phyloP scores from a whole-genome alignment of 257 asterid species.

The Handroanthus guayacan region DNA sequence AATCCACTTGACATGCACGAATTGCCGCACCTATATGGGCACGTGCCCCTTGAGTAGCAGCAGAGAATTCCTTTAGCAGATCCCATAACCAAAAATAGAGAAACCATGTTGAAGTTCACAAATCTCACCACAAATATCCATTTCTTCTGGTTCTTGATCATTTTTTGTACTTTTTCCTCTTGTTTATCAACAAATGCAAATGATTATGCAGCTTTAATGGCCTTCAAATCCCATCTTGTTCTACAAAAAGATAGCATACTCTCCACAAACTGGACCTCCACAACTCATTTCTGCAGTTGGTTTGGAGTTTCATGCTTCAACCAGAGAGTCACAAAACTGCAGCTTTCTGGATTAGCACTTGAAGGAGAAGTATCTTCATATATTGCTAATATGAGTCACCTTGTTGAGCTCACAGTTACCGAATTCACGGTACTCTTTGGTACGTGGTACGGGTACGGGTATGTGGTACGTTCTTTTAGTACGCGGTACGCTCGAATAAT shows the following conservation, averaged over 20 bases:
- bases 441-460: too few relatives aligned
- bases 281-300: constrained; percentile 48
- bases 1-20: too few relatives aligned
- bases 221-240: constrained; percentile 44
- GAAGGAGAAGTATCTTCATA: constrained; percentile 34
- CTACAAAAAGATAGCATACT: constrained; percentile 33
- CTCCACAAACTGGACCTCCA: constrained; percentile 49
- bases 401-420: too few relatives aligned
- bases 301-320: constrained; percentile 48
- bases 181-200: constrained; percentile 19
- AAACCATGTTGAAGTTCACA: constrained; percentile 19
- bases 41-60: not conserved
- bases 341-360: constrained; percentile 45
- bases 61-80: not conserved
- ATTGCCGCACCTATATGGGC: too few relatives aligned
- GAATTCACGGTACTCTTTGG: too few relatives aligned
- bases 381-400: constrained; percentile 41
- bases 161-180: not conserved
- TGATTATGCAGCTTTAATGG: constrained; percentile 47
- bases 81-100: too few relatives aligned
- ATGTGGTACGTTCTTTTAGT: too few relatives aligned
- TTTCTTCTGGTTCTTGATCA: not conserved
- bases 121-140: not conserved
- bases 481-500: too few relatives aligned
- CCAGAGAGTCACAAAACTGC: constrained; percentile 36